phyloP scores from a whole-genome alignment of 1,284 basidiomycete genomes.

The Fistulinella cinereoalba region DNA sequence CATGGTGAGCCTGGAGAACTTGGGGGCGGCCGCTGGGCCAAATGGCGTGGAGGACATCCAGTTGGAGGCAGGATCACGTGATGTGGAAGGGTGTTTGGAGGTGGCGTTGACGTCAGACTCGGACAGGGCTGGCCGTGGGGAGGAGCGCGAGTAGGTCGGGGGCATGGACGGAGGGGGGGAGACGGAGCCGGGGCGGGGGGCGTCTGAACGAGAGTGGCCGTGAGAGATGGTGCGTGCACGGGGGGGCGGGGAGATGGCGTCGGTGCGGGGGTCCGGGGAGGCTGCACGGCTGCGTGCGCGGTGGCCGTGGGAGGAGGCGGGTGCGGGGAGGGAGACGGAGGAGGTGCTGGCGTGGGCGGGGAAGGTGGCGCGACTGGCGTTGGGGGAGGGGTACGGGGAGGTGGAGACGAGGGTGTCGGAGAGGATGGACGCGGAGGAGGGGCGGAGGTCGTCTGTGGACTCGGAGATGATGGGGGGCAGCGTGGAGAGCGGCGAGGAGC shows the following conservation, averaged over 20 bases:
- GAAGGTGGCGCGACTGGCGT: slow-evolving; percentile 14
- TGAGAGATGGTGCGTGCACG: slow-evolving; percentile 23
- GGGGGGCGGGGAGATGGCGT: slow-evolving; percentile 10
- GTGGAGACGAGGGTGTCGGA: slow-evolving; percentile 15
- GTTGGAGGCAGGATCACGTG: slow-evolving; percentile 30
- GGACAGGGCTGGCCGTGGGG: slow-evolving; percentile 6
- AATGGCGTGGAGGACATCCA: slow-evolving; percentile 35
- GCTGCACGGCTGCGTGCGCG: no score
- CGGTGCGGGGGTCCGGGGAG: no score
- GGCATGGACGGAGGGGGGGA: slow-evolving; percentile 13
- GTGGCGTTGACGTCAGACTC: neutral
- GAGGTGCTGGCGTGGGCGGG: slow-evolving; percentile 23
- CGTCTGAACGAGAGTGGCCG: slow-evolving; percentile 17
- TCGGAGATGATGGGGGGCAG: slow-evolving; percentile 22
- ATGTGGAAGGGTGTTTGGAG: slow-evolving; percentile 20
- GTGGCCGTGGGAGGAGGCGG: slow-evolving; percentile 8
- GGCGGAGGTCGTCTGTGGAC: slow-evolving; percentile 18
- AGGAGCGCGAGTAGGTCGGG: slow-evolving; percentile 16
- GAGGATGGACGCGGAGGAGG: slow-evolving; percentile 16
- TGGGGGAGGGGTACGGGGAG: slow-evolving; percentile 15
- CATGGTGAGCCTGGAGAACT: slow-evolving; percentile 31
- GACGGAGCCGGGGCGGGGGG: slow-evolving; percentile 3
- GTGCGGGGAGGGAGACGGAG: slow-evolving; percentile 18
- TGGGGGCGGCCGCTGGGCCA: slow-evolving; percentile 27
- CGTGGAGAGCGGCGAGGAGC: slow-evolving; percentile 30